Evolutionary conservation across 1,284 basidiomycete species (phyloP).

Genomic region (Wallemia ichthyophaga): DNA sequence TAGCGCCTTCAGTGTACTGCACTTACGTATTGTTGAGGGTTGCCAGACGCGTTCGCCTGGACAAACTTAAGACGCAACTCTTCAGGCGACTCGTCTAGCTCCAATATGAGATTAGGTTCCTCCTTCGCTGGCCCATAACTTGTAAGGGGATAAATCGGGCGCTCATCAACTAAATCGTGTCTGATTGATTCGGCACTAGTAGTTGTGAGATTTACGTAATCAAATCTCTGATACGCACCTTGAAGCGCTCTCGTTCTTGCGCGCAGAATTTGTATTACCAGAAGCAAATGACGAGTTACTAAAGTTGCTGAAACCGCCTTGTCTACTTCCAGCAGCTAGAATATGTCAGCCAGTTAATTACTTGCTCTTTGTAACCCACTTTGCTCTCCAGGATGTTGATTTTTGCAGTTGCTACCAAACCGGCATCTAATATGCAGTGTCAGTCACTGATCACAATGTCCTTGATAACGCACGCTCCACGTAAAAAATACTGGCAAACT

Average conservation of each 20-base stretch:
- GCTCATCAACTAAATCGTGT: conserved; percentile 30
- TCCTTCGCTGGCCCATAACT: conserved; percentile 47
- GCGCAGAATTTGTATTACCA: conserved; percentile 9
- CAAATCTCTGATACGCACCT: not conserved
- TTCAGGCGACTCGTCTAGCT: conserved; percentile 44
- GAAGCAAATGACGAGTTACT: conserved; percentile 13
- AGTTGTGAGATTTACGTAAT: not conserved
- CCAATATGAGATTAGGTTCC: conserved; percentile 35
- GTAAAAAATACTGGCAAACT: conserved; percentile 32
- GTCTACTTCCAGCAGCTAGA: conserved; percentile 4
- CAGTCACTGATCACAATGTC: not conserved
- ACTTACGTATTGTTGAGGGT: conserved; percentile 37
- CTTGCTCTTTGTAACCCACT: not conserved
- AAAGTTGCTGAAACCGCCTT: conserved; percentile 12
- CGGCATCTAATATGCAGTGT: conserved; percentile 20
- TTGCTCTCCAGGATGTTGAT: conserved; percentile 27
- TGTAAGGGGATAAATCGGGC: conserved; percentile 52
- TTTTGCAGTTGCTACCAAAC: conserved; percentile 34
- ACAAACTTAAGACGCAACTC: conserved; percentile 44
- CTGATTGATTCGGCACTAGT: conserved; percentile 28
- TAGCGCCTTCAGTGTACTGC: too few relatives aligned
- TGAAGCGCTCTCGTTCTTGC: conserved; percentile 20
- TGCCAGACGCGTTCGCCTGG: conserved; percentile 27
- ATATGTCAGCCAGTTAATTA: not conserved
- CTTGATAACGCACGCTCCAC: conserved; percentile 17